Base-by-base conservation (phyloP, 2,329 filamentous ascomycete species). In the Helicocarpus griseus region DNA sequence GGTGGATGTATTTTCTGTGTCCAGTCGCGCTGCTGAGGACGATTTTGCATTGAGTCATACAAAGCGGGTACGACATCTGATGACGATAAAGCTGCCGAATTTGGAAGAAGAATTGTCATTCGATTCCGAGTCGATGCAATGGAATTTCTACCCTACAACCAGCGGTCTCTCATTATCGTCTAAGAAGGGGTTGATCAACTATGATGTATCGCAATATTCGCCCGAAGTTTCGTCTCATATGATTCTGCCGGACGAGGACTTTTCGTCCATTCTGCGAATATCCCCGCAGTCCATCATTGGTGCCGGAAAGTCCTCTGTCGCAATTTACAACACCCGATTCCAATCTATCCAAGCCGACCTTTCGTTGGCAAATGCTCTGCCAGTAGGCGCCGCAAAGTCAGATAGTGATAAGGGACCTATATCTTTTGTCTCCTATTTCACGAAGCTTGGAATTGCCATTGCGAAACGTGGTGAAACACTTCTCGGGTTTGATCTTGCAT, bases 261-360 rank as follows among this genome's bases (percentile, higher is more conserved):
- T 71, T 43, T 69, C 66, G 1, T 73, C 71, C 1, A 57, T 71
- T 29, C 66, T 73, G 63, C 69, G 70, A 28, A 63, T 73, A 39
- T 72, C 71, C 5, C 62, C 69, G 5, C 66, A 69, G 43, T 67
- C 67, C 13, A 65, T 74, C 11, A 70, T 73, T 48, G 70, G 62
- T 7, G 68, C 68, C 7, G 67, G 65, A 22, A 59, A 68, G 36
- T 70, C 69, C 14, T 60, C 68, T n/a, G 59, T 76, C 22, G 70
- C 68, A 2, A 57, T 75, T 5, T 72, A 73, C 50, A 71, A 75
- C 56, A 68, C 72, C n/a, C 68, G 71, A 45, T 75, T 72, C 56
- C 65, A 69, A 54, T 73, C 73, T 1, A 61, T 74, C 13, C 72
- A 74, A 55, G 67, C 69, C 49, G 69, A 67, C 49, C 67, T 72